phyloP scores from a whole-genome alignment of 1,284 basidiomycete species.

The Sporisorium graminicola region DNA sequence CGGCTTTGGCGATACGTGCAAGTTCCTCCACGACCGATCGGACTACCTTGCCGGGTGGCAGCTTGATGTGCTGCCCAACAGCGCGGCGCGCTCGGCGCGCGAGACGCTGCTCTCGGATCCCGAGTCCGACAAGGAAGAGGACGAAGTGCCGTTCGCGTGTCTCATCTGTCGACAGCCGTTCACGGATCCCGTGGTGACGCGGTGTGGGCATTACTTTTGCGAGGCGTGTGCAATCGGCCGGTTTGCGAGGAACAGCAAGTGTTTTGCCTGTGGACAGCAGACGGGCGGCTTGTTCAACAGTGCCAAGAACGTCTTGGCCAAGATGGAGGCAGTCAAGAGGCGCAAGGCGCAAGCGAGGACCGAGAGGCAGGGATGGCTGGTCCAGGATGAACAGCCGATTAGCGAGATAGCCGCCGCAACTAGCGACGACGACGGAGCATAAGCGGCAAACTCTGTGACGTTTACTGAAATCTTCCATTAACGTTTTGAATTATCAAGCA shows the following conservation, averaged over 20 bases:
- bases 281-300: slow-evolving; percentile 96
- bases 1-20: slow-evolving; percentile 98
- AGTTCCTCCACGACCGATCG: slow-evolving; percentile 74
- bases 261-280: slow-evolving; percentile 90
- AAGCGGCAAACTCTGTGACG: too few species aligned
- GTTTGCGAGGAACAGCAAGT: slow-evolving; percentile 93
- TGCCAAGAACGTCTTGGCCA: slow-evolving; percentile 84
- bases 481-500: neutral
- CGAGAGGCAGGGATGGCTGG: slow-evolving; percentile 29
- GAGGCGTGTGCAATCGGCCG: slow-evolving; percentile 89
- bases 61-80: slow-evolving; percentile 72
- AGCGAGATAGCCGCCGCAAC: slow-evolving; percentile 21
- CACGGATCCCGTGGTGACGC: slow-evolving; percentile 92
- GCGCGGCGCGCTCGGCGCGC: neutral
- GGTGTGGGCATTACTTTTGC: slow-evolving; percentile 97
- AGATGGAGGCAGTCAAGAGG: slow-evolving; percentile 71
- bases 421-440: slow-evolving; percentile 16
- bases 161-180: slow-evolving; percentile 94
- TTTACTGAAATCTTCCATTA: too few species aligned
- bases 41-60: slow-evolving; percentile 97
- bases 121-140: slow-evolving; percentile 72
- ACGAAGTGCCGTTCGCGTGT: slow-evolving; percentile 97
- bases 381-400: slow-evolving; percentile 35
- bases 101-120: slow-evolving; percentile 53
- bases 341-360: slow-evolving; percentile 32